phyloP scores from a whole-genome alignment of 2,329 filamentous ascomycete species.

The Cladophialophora chaetospira region DNA sequence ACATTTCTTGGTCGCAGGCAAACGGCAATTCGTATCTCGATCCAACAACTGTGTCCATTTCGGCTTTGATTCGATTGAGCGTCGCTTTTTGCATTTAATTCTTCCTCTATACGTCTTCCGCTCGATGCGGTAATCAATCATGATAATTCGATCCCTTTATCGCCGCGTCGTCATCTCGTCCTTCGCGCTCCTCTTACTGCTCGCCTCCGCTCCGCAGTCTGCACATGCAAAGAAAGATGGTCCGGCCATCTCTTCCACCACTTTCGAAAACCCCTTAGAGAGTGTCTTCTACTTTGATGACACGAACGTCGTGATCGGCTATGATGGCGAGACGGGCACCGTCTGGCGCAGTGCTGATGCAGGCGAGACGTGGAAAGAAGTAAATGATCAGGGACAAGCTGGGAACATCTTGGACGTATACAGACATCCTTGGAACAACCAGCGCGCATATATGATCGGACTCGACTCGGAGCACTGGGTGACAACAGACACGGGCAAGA shows the following conservation, averaged over 20 bases:
- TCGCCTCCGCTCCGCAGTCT: slow-evolving; percentile 20
- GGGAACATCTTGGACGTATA: slow-evolving; percentile 64
- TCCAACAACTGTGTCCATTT: slow-evolving; percentile 21
- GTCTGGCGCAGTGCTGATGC: slow-evolving; percentile 80
- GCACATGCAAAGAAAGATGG: slow-evolving; percentile 58
- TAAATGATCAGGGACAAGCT: slow-evolving; percentile 63
- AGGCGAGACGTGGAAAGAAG: slow-evolving; percentile 71
- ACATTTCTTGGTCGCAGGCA: slow-evolving; percentile 21
- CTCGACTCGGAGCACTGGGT: slow-evolving; percentile 72
- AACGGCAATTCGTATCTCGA: slow-evolving; percentile 14
- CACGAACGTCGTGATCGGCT: slow-evolving; percentile 77
- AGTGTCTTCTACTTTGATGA: slow-evolving; percentile 89
- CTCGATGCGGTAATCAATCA: slow-evolving; percentile 29
- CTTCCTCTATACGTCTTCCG: background rate
- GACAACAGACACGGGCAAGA: slow-evolving; percentile 78
- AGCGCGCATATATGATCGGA: slow-evolving; percentile 79
- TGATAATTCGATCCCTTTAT: slow-evolving; percentile 30
- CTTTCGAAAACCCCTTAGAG: slow-evolving; percentile 67
- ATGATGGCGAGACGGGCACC: slow-evolving; percentile 64
- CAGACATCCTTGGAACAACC: slow-evolving; percentile 76
- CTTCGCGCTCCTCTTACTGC: slow-evolving; percentile 25
- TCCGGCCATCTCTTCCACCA: slow-evolving; percentile 65
- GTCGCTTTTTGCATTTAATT: slow-evolving; percentile 2
- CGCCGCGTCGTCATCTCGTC: slow-evolving; percentile 23
- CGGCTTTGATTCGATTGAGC: slow-evolving; percentile 9